A percentile compares a stretch with the other conserved stretches of the same genome.
phyloP scores from a whole-genome alignment of 352 stramenopile genomes.

The Halophytophthora batemanensis region DNA sequence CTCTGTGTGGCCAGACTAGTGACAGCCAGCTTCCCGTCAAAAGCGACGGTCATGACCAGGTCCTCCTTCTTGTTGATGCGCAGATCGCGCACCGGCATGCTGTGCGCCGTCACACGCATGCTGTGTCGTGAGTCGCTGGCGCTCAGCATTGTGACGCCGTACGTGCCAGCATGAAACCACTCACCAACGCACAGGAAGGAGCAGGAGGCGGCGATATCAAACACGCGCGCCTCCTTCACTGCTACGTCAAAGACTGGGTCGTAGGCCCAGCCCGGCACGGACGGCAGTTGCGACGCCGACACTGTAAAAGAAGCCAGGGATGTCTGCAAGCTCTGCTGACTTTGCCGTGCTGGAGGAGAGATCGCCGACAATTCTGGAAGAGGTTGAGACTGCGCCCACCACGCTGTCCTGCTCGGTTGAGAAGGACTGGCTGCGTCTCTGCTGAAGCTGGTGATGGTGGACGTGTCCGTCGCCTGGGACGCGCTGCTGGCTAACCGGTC shows the following conservation, averaged over 20 bases:
- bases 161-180: constrained; percentile 19
- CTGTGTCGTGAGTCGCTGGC: constrained; percentile 28
- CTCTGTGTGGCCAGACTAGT: constrained; percentile 41
- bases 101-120: constrained; percentile 33
- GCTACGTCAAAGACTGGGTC: constrained; percentile 32
- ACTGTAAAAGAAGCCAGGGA: not conserved
- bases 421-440: not conserved
- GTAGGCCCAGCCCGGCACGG: constrained; percentile 21
- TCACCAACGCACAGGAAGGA: constrained; percentile 54
- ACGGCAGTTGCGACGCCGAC: no score
- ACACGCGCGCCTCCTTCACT: constrained; percentile 48
- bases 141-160: constrained; percentile 49
- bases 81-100: constrained; percentile 54
- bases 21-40: constrained; percentile 57
- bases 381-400: constrained; percentile 1
- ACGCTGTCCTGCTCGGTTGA: not conserved
- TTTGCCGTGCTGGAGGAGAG: not conserved
- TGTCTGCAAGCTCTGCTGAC: not conserved
- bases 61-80: constrained; percentile 31
- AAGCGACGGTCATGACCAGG: constrained; percentile 48
- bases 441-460: not conserved
- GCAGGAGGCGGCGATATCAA: constrained; percentile 46
- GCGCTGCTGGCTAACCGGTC: not conserved
- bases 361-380: not conserved
- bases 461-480: not conserved